Evolutionary conservation across 805 yeast species (phyloP).

Genomic region (Isabelozyma heimii): DNA sequence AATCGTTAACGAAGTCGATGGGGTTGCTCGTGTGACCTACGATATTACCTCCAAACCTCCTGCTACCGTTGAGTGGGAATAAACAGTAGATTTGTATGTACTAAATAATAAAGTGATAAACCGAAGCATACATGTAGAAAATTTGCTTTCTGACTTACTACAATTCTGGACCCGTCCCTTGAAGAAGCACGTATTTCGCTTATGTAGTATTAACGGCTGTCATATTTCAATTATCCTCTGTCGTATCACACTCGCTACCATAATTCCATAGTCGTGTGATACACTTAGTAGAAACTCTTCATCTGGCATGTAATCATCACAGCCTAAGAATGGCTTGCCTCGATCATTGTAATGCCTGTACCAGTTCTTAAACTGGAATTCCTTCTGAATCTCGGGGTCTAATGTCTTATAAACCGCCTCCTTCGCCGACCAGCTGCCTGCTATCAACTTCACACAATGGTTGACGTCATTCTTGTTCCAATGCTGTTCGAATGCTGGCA

Average conservation of each 20-base stretch:
- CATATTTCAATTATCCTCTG: conserved; percentile 12
- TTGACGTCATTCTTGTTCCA: conserved; percentile 11
- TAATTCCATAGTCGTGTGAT: conserved; percentile 63
- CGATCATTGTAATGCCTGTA: conserved; percentile 37
- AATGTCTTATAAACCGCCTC: conserved; percentile 72
- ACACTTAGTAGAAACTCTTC: conserved; percentile 55
- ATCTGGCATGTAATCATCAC: conserved; percentile 22
- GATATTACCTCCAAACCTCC: conserved; percentile 99
- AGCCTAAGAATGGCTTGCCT: conserved; percentile 45
- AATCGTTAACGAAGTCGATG: conserved; percentile 97
- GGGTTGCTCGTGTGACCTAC: conserved; percentile 98
- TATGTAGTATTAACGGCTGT: no score
- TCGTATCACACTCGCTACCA: conserved; percentile 56
- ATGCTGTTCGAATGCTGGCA: conserved; percentile 23
- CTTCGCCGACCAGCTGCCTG: conserved; percentile 69
- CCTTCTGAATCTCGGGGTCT: conserved; percentile 44
- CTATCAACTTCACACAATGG: conserved; percentile 34
- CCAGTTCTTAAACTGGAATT: conserved; percentile 61
- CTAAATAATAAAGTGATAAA: not conserved
- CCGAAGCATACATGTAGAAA: not conserved
- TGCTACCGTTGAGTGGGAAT: conserved; percentile 99
- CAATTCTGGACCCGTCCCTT: no score
- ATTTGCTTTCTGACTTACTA: no score
- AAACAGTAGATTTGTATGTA: conserved; percentile 15
- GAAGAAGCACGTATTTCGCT: no score